phyloP scores from a whole-genome alignment of 352 stramenopile genomes.

The Globisporangium barbulae region DNA sequence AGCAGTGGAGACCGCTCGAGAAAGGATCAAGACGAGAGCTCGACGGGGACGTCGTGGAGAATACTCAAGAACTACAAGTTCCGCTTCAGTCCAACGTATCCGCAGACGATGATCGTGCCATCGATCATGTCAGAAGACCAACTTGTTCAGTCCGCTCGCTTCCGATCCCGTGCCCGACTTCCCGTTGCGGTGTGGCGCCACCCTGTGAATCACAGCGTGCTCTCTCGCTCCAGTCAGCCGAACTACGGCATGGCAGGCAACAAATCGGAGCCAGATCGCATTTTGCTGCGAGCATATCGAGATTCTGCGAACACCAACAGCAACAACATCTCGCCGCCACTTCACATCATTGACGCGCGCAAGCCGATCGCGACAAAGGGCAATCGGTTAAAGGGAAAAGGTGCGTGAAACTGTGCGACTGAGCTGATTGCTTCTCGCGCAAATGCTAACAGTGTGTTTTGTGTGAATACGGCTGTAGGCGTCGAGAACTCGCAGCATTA shows the following conservation, averaged over 20 bases:
- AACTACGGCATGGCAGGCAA: slow-evolving; percentile 97
- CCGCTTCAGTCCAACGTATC: slow-evolving; percentile 93
- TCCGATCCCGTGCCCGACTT: slow-evolving; percentile 91
- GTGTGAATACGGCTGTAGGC: slow-evolving; percentile 34
- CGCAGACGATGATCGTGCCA: slow-evolving; percentile 93
- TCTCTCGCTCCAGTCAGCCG: slow-evolving; percentile 94
- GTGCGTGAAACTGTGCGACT: slow-evolving; percentile 18
- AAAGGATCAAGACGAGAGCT: slow-evolving; percentile 23
- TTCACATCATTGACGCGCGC: slow-evolving; percentile 85
- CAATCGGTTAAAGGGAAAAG: slow-evolving; percentile 83
- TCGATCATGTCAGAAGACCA: slow-evolving; percentile 92
- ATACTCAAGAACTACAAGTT: slow-evolving; percentile 90
- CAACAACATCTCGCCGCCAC: slow-evolving; percentile 55
- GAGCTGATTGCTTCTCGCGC: not conserved
- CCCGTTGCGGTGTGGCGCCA: slow-evolving; percentile 93
- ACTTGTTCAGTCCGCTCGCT: slow-evolving; percentile 84
- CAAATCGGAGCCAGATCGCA: slow-evolving; percentile 90
- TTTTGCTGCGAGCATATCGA: slow-evolving; percentile 80
- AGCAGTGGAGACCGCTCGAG: slow-evolving; percentile 11
- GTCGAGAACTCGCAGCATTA: slow-evolving; percentile 98
- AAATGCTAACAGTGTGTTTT: not conserved
- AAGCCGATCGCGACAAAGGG: slow-evolving; percentile 81
- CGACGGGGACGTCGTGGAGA: slow-evolving; percentile 57
- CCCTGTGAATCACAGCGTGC: slow-evolving; percentile 88
- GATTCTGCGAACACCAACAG: slow-evolving; percentile 83